Percentiles rank a stretch among this genome's conserved stretches.
These are phyloP conservation scores for Russula olivacea DNA, from an alignment of 768 basidiomycete genomes.

Conservation along the genomic window DNA sequence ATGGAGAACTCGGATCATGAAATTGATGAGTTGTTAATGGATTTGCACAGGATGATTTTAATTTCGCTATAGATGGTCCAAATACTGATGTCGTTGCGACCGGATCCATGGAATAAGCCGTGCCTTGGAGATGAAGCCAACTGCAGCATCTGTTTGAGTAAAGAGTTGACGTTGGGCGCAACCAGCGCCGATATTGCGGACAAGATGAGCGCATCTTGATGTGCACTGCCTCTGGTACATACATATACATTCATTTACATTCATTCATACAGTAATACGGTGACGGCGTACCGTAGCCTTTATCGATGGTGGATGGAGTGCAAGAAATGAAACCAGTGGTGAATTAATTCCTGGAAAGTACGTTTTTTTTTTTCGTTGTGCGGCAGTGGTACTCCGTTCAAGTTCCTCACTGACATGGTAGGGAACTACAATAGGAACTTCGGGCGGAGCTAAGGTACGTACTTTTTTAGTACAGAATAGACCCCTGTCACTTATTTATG, in stretches of 20 bases:
- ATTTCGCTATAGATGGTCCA: not conserved
- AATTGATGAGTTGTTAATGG: not conserved
- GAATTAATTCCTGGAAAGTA: no score
- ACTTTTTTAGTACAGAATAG: no score
- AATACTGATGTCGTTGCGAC: no score
- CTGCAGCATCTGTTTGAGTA: not conserved
- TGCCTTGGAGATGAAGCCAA: not conserved
- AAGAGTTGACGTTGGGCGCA: not conserved
- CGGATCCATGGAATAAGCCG: no score
- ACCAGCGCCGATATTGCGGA: not conserved
- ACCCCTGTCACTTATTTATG: no score
- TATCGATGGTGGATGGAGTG: no score
- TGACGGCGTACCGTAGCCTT: not conserved
- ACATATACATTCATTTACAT: not conserved
- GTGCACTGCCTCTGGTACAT: not conserved
- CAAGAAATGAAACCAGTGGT: not conserved
- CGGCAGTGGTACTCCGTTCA: no score
- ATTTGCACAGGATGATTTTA: not conserved
- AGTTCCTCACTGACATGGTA: no score
- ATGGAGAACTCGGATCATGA: no score
- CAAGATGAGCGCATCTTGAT: not conserved
- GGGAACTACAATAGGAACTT: no score
- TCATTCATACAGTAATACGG: no score
- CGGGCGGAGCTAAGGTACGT: no score
- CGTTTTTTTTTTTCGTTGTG: not conserved